Evolutionary conservation across 202 grass and related monocot species (phyloP).

Genomic region (Thinopyrum obtusiflorum): DNA sequence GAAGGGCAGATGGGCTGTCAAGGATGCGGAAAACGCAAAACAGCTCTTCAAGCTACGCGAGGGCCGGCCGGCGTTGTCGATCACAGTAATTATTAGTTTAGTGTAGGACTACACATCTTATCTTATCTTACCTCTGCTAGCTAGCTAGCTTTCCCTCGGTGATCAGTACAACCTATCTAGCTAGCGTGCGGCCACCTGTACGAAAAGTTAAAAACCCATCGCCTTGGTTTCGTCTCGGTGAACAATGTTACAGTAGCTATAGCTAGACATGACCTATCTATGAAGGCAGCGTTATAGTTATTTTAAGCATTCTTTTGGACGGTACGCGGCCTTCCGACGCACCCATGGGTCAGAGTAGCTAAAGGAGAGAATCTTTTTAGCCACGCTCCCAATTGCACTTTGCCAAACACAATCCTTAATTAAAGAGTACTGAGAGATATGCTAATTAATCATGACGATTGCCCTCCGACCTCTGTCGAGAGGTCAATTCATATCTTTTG

Average conservation of each 20-base stretch:
- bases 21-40: neutral
- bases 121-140: neutral
- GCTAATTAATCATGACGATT: conserved; percentile 18
- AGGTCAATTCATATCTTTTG: neutral
- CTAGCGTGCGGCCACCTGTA: neutral
- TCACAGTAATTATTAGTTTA: neutral
- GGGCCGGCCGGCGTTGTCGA: neutral
- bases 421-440: neutral
- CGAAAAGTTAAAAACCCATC: neutral
- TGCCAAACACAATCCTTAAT: conserved; percentile 1
- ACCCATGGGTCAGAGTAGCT: conserved; percentile 30
- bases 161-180: neutral
- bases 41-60: neutral
- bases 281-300: neutral
- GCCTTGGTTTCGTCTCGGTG: conserved; percentile 11
- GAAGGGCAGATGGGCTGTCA: conserved; percentile 1
- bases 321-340: conserved; percentile 39
- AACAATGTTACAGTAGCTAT: conserved; percentile 8
- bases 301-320: neutral
- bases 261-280: neutral
- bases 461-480: neutral
- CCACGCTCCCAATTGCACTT: conserved; percentile 20
- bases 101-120: neutral
- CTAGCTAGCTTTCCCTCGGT: neutral
- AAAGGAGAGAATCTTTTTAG: conserved; percentile 22